phyloP scores from a whole-genome alignment of 192 early-diverging fungal genomes.

The Backusella mclennaniae region DNA sequence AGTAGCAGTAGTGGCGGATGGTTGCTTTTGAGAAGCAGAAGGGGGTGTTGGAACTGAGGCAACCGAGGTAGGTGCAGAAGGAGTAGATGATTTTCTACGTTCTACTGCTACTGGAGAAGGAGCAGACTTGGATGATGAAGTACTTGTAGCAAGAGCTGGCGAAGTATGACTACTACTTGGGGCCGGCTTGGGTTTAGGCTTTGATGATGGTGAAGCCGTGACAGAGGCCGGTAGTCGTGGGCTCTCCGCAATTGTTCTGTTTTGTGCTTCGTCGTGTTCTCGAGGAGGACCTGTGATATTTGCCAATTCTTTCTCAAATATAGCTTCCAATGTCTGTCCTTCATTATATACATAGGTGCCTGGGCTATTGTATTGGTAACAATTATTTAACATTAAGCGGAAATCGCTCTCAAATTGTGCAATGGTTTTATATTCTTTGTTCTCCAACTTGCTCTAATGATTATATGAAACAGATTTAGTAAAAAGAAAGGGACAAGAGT shows the following conservation, averaged over 20 bases:
- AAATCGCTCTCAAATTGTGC: constrained; percentile 53
- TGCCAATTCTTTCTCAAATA: constrained; percentile 50
- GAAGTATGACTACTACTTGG: not conserved
- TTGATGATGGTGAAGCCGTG: not conserved
- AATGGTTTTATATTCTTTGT: constrained; percentile 37
- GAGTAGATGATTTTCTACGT: constrained; percentile 3
- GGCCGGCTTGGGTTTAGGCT: constrained; percentile 31
- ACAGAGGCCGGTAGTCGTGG: constrained; percentile 18
- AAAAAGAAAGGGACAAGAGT: not conserved
- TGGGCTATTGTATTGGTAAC: constrained; percentile 61
- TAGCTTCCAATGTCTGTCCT: constrained; percentile 48
- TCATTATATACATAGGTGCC: constrained; percentile 61
- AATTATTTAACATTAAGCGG: constrained; percentile 54
- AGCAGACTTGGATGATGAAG: constrained; percentile 13
- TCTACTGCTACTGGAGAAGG: not conserved
- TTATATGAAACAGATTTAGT: not conserved
- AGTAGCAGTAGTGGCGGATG: not conserved
- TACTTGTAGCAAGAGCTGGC: not conserved
- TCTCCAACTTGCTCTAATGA: constrained; percentile 38
- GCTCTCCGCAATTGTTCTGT: constrained; percentile 49
- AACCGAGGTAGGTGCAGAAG: not conserved
- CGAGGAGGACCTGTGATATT: constrained; percentile 22
- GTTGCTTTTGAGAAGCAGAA: not conserved
- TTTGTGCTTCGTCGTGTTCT: constrained; percentile 35
- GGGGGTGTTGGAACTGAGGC: not conserved